Conservation (phyloP, 768 basidiomycete species). For the Cystofilobasidium macerans region DNA sequence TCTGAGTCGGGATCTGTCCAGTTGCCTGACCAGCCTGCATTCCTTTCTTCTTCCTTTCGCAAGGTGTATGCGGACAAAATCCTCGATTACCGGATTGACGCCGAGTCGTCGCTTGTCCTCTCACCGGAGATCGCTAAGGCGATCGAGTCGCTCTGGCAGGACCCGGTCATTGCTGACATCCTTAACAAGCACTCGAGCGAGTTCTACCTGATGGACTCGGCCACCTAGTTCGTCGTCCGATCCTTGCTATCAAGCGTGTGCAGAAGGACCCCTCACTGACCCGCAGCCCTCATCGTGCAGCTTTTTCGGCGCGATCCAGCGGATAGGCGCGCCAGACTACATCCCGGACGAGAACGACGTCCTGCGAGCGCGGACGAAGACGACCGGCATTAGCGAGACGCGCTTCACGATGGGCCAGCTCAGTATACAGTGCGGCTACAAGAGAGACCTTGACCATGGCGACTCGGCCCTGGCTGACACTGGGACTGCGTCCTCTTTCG, state of each 20-base stretch:
- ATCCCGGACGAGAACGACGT: slow-evolving; percentile 78
- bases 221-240: slow-evolving; percentile 56
- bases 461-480: too few relatives aligned
- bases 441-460: too few relatives aligned
- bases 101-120: slow-evolving; percentile 34
- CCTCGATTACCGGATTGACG: slow-evolving; percentile 41
- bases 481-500: not conserved
- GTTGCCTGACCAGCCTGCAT: not conserved
- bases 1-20: not conserved
- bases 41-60: not conserved
- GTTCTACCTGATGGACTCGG: slow-evolving; percentile 93
- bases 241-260: not conserved
- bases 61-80: slow-evolving; percentile 42
- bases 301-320: slow-evolving; percentile 74
- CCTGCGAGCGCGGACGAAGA: slow-evolving; percentile 75
- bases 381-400: slow-evolving; percentile 83
- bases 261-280: not conserved
- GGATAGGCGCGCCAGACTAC: slow-evolving; percentile 72
- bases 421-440: slow-evolving; percentile 43
- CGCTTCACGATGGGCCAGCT: slow-evolving; percentile 46
- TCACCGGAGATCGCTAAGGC: slow-evolving; percentile 39
- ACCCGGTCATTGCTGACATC: slow-evolving; percentile 43
- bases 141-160: slow-evolving; percentile 44
- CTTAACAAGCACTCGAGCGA: slow-evolving; percentile 45
- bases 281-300: slow-evolving; percentile 39